A percentile compares a stretch with the other conserved stretches of the same genome.
phyloP scores from a whole-genome alignment of 2,329 filamentous ascomycete genomes.

The Didymella pomorum region DNA sequence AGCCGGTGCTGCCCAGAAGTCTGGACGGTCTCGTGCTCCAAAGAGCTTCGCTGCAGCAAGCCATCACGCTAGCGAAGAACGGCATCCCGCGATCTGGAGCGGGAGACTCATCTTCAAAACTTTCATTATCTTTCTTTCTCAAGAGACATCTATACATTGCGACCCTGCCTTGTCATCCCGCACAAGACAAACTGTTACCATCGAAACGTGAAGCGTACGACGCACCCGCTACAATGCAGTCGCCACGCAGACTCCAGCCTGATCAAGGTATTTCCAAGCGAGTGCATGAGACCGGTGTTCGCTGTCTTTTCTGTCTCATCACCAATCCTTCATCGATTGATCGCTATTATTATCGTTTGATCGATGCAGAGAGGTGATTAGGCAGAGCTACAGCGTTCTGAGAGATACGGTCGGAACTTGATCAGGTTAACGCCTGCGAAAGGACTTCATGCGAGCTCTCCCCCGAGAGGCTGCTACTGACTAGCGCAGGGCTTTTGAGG shows the following conservation, averaged over 20 bases:
- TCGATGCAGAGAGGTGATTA: neutral
- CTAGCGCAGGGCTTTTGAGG: conserved; percentile 35
- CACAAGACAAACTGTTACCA: neutral
- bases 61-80: conserved; percentile 26
- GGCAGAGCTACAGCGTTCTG: conserved; percentile 49
- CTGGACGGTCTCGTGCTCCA: conserved; percentile 7
- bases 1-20: neutral
- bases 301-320: conserved; percentile 15
- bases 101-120: neutral
- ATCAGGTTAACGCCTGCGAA: conserved; percentile 63
- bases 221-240: conserved; percentile 39
- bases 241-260: conserved; percentile 43
- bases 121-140: neutral
- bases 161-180: no score
- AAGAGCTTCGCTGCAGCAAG: neutral
- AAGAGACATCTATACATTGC: neutral
- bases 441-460: conserved; percentile 58
- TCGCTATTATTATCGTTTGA: no score
- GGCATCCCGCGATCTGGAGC: conserved; percentile 22
- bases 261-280: conserved; percentile 50
- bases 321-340: neutral
- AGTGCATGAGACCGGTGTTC: conserved; percentile 52
- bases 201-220: conserved; percentile 31
- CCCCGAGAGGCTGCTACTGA: conserved; percentile 42
- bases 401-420: conserved; percentile 65